These are phyloP conservation scores for Dionaea muscipula DNA, from an alignment of 179 eudicot species.

Conservation along the genomic window DNA sequence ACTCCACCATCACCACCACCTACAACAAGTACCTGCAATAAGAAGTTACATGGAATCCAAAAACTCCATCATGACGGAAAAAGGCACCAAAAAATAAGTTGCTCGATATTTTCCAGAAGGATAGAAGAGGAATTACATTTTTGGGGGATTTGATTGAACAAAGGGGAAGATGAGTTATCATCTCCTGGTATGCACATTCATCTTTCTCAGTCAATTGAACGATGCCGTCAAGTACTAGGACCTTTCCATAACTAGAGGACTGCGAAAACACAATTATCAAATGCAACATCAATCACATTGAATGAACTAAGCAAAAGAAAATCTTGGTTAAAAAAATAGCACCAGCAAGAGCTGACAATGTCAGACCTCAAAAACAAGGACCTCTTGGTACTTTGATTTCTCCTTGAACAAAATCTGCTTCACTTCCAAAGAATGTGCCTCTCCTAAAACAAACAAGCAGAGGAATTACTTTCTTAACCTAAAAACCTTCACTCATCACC, in stretches of 20 bases:
- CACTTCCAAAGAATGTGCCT: slow-evolving; percentile 82
- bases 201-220: slow-evolving; percentile 89
- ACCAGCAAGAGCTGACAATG: neutral
- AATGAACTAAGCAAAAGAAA: neutral
- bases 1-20: slow-evolving; percentile 99
- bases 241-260: slow-evolving; percentile 78
- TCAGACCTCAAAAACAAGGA: slow-evolving; percentile 81
- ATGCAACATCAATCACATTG: neutral
- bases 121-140: slow-evolving; percentile 31
- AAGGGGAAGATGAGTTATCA: slow-evolving; percentile 93
- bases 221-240: slow-evolving; percentile 94
- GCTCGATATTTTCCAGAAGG: too few relatives aligned
- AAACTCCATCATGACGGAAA: neutral
- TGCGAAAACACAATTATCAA: slow-evolving; percentile 20
- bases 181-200: slow-evolving; percentile 99
- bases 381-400: slow-evolving; percentile 74
- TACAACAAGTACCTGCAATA: slow-evolving; percentile 79
- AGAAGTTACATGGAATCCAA: slow-evolving; percentile 2
- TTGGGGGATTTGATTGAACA: slow-evolving; percentile 81
- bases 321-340: neutral
- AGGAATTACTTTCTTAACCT: neutral
- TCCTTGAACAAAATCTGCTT: slow-evolving; percentile 64
- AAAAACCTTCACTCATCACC: neutral
- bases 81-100: neutral
- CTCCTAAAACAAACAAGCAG: slow-evolving; percentile 36